These are phyloP conservation scores for Macrophomina phaseolina DNA, from an alignment of 2,329 filamentous ascomycete species.

Conservation along the genomic window DNA sequence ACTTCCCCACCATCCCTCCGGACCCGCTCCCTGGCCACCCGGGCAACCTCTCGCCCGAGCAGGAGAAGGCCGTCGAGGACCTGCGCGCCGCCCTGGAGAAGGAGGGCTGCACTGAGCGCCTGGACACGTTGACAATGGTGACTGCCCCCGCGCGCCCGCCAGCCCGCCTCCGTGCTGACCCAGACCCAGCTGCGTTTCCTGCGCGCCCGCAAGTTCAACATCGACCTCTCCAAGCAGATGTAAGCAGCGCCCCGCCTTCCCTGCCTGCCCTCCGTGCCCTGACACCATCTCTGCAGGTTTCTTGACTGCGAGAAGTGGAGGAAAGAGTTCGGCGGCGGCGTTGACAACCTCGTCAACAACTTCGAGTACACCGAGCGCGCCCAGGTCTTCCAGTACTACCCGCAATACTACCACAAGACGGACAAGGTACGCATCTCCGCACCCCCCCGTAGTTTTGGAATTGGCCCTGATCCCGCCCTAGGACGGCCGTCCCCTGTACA, in stretches of 20 bases:
- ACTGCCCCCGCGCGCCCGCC: background rate
- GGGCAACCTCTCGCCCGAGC: conserved; percentile 82
- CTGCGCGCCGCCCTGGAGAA: conserved; percentile 84
- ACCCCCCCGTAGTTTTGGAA: background rate
- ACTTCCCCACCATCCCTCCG: conserved; percentile 82
- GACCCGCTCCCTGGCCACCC: conserved; percentile 77
- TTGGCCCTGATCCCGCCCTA: conserved; percentile 44
- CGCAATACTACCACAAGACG: conserved; percentile 98
- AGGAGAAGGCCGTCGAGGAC: conserved; percentile 89
- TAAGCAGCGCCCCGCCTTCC: conserved; percentile 53
- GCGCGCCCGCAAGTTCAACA: conserved; percentile 93
- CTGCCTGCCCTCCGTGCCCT: conserved; percentile 29
- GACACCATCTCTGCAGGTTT: conserved; percentile 68
- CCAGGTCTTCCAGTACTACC: conserved; percentile 88
- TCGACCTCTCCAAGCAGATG: conserved; percentile 84
- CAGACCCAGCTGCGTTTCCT: conserved; percentile 77
- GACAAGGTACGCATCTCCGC: conserved; percentile 64
- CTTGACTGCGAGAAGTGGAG: conserved; percentile 90
- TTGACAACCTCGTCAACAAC: conserved; percentile 78
- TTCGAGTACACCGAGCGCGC: conserved; percentile 90
- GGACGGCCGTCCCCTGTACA: conserved; percentile 97
- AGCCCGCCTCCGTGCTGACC: conserved; percentile 29
- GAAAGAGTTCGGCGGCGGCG: conserved; percentile 73
- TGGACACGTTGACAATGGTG: conserved; percentile 92
- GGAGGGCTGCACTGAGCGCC: conserved; percentile 78